phyloP scores from a whole-genome alignment of 164 flowering plant species.

The Liquidambar formosana region DNA sequence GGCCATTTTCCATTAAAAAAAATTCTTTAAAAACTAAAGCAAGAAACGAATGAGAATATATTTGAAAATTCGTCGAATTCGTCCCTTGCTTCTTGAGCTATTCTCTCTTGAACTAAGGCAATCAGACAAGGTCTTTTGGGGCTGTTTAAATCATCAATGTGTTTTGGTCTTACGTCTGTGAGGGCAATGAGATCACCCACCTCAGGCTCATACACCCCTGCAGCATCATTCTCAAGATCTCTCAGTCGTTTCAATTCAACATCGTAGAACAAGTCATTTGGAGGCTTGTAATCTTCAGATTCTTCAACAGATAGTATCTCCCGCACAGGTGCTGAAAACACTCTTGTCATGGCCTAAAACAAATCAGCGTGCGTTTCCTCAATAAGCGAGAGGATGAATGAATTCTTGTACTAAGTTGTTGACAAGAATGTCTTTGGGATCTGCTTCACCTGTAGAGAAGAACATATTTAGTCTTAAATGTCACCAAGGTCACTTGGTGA shows the following conservation, averaged over 20 bases:
- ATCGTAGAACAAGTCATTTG: constrained; percentile 14
- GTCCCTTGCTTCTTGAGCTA: no score
- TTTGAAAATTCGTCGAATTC: no score
- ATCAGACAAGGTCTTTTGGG: constrained; percentile 10
- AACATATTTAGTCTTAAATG: neutral
- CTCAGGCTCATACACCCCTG: constrained; percentile 22
- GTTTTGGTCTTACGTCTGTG: constrained; percentile 26
- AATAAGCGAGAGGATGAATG: constrained; percentile 35
- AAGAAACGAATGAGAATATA: no score
- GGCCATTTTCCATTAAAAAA: no score
- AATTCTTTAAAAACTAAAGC: no score
- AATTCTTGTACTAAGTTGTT: constrained; percentile 25
- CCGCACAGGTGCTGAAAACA: constrained; percentile 22
- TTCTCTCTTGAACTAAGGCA: constrained; percentile 16
- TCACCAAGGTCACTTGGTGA: no score
- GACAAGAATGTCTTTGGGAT: constrained; percentile 43
- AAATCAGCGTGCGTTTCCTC: constrained; percentile 48
- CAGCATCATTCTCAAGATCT: neutral
- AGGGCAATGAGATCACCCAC: constrained; percentile 35
- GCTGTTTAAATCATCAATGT: constrained; percentile 23
- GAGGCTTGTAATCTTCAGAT: neutral
- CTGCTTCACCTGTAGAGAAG: constrained; percentile 33
- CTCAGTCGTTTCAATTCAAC: neutral
- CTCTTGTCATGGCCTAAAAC: constrained; percentile 24
- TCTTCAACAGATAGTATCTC: constrained; percentile 3